A percentile compares a stretch with the other conserved stretches of the same genome.
These are phyloP conservation scores for Cystofilobasidium bisporidii DNA, from an alignment of 768 basidiomycete species.

Conservation along the genomic window DNA sequence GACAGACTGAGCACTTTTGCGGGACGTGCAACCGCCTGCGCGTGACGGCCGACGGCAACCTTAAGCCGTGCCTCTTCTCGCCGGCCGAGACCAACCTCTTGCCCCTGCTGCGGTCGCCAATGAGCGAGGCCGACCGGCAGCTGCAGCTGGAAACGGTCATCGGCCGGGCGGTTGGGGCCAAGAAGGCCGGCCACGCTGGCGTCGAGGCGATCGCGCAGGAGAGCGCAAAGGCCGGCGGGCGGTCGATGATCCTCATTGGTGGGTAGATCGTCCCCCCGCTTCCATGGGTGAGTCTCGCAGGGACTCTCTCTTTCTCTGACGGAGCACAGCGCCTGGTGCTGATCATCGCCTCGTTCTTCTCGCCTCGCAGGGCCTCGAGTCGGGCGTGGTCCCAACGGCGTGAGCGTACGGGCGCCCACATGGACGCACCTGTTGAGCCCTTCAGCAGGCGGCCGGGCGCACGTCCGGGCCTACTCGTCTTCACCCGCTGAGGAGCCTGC, in stretches of 20 bases:
- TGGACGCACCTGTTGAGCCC: no score
- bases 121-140: slow-evolving; percentile 43
- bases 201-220: slow-evolving; percentile 49
- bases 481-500: neutral
- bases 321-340: neutral
- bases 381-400: no score
- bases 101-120: neutral
- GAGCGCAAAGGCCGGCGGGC: slow-evolving; percentile 30
- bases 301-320: neutral
- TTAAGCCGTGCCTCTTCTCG: slow-evolving; percentile 51
- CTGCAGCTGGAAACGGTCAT: slow-evolving; percentile 46
- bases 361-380: neutral
- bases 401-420: no score
- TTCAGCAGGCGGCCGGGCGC: no score
- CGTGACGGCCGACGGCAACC: slow-evolving; percentile 80
- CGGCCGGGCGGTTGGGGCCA: slow-evolving; percentile 55
- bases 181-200: slow-evolving; percentile 72
- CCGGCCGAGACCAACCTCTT: neutral
- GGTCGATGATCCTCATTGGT: slow-evolving; percentile 87
- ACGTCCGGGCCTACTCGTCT: neutral
- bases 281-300: neutral
- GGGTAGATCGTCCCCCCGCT: slow-evolving; percentile 50
- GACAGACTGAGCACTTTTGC: slow-evolving; percentile 81
- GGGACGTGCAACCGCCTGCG: slow-evolving; percentile 71
- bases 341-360: neutral